phyloP scores from a whole-genome alignment of 2,329 filamentous ascomycete species.

The Graphium sp. region DNA sequence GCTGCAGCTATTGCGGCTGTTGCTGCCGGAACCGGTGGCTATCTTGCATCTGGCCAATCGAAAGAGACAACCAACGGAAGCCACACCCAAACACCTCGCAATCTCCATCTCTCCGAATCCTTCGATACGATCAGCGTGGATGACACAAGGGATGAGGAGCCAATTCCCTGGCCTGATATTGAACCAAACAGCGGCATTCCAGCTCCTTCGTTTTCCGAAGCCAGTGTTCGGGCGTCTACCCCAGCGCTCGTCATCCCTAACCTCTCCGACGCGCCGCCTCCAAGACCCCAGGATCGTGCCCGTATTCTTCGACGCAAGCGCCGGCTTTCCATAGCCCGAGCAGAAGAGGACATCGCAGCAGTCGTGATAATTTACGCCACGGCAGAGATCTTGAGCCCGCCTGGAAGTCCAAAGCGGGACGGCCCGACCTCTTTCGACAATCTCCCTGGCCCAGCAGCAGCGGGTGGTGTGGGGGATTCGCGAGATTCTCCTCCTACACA shows the following conservation, averaged over 20 bases:
- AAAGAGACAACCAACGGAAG: conserved; percentile 1
- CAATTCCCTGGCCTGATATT: no score
- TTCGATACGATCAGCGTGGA: no score
- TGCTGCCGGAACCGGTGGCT: not conserved
- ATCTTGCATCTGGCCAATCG: no score
- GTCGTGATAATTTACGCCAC: conserved; percentile 36
- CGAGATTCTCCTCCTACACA: conserved; percentile 3
- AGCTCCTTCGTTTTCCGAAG: no score
- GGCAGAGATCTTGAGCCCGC: conserved; percentile 26
- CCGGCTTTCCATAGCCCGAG: conserved; percentile 24
- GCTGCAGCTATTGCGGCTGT: not conserved
- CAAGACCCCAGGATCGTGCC: conserved; percentile 21
- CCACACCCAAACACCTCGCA: no score
- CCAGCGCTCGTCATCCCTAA: conserved; percentile 30
- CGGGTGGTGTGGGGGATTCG: no score
- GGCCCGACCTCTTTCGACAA: not conserved
- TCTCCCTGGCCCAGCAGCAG: no score
- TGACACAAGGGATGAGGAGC: no score
- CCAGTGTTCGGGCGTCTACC: conserved; percentile 17
- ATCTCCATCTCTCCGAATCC: no score
- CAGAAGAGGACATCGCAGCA: conserved; percentile 34
- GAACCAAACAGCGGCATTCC: no score
- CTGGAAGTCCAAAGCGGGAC: conserved; percentile 11
- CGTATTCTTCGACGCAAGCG: conserved; percentile 26
- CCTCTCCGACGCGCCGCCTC: conserved; percentile 16